Evolutionary conservation across 2,329 filamentous ascomycete species (phyloP).

Genomic region (Penicillium brasilianum): DNA sequence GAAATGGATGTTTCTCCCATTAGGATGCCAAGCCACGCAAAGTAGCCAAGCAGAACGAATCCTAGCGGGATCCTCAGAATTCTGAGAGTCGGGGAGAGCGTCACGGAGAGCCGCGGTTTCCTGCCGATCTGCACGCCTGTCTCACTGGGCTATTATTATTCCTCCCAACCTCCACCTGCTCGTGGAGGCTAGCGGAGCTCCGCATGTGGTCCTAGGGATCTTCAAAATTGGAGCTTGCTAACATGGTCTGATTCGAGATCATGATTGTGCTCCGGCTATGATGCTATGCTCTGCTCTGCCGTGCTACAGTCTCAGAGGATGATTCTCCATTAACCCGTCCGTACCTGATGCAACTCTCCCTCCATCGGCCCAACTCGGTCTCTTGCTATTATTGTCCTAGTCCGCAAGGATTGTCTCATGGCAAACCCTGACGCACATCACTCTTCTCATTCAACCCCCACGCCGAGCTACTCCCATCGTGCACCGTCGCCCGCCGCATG

Average conservation of each 20-base stretch:
- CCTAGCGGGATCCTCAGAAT: no score
- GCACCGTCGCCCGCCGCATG: constrained; percentile 62
- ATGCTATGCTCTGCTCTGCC: background rate
- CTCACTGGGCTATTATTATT: constrained; percentile 4
- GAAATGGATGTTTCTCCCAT: no score
- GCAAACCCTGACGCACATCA: constrained; percentile 37
- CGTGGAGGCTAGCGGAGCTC: background rate
- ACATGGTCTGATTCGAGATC: background rate
- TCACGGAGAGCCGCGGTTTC: no score
- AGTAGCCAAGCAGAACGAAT: no score
- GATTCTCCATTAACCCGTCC: no score
- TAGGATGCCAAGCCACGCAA: no score
- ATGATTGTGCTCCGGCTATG: background rate
- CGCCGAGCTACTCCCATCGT: constrained; percentile 51
- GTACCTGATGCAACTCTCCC: constrained; percentile 1
- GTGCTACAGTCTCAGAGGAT: no score
- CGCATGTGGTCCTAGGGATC: background rate
- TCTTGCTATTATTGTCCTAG: background rate
- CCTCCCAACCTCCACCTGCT: background rate
- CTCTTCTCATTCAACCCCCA: constrained; percentile 52
- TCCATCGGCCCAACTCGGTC: background rate
- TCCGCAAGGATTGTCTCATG: constrained; percentile 9
- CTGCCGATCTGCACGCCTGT: background rate
- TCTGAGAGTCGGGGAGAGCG: no score
- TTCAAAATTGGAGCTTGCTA: background rate